These are phyloP conservation scores for Didymellaceae sp. DNA, from an alignment of 2,329 filamentous ascomycete species.

Conservation along the genomic window DNA sequence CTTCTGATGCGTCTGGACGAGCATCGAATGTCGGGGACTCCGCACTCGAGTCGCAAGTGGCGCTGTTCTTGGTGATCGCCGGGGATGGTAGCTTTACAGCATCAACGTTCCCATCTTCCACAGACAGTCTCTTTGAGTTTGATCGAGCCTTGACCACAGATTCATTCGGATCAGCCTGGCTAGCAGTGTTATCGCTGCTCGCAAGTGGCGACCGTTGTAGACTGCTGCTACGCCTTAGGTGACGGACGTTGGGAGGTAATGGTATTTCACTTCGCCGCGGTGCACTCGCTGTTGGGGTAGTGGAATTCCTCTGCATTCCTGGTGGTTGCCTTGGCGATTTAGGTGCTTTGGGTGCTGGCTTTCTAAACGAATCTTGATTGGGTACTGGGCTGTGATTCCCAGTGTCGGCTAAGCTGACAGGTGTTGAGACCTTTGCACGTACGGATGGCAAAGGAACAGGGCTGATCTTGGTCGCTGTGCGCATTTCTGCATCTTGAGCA, in stretches of 20 bases:
- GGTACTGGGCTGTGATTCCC: too few species aligned
- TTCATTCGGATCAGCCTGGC: background rate
- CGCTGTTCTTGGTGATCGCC: too few species aligned
- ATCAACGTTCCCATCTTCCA: background rate
- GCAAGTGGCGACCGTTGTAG: background rate
- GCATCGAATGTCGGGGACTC: too few species aligned
- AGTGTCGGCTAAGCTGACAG: background rate
- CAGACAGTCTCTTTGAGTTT: background rate
- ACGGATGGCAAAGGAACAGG: slow-evolving; percentile 7
- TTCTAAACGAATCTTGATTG: slow-evolving; percentile 3
- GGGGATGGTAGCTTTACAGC: background rate
- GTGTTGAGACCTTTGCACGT: background rate
- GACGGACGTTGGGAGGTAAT: slow-evolving; percentile 3
- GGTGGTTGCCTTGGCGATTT: background rate
- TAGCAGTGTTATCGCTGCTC: background rate
- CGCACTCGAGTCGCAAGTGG: too few species aligned
- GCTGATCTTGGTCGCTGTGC: slow-evolving; percentile 6
- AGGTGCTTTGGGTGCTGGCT: slow-evolving; percentile 4
- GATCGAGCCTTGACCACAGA: too few species aligned
- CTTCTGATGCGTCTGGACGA: too few species aligned
- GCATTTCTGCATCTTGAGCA: background rate
- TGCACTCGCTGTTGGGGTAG: background rate
- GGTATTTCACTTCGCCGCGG: slow-evolving; percentile 8
- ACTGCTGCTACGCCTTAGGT: slow-evolving; percentile 1
- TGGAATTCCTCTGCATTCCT: background rate